Evolutionary conservation across 2,329 filamentous ascomycete genomes (phyloP), one percentile per base, ranked within the genome.

Genomic region (Hypoxylon sp.): DNA sequence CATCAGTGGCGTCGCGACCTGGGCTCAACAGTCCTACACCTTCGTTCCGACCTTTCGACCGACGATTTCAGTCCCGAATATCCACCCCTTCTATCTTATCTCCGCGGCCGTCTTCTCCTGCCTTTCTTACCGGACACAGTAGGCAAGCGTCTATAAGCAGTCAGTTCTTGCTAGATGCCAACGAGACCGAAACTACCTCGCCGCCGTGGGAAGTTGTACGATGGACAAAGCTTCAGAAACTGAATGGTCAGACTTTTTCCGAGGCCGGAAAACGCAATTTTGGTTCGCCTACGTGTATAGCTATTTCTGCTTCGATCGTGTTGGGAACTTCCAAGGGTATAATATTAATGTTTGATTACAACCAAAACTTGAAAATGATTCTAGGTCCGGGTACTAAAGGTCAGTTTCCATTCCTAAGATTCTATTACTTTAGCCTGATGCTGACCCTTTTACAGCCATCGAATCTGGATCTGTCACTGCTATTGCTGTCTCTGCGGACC

Each of bases 121-220:
- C 88, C 10, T 90, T 96, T 66, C 79, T 92, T 10, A 82, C 83
- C n/a, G 74, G 82, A 2, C 91, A 95, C 70, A 96, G 92, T 50
- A 88, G 93, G 51, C 90, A 92, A 67, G 88, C 87, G 1, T 97
- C 94, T 1, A 70, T 92, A 17, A 88, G 83, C 40, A 96, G 91
- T 67, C 86, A 91, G 65, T 75, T 90, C 9, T 70, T 87, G 3
- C 72, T 82, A 11, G 87, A 88, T 55, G 75, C 83, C 38, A 79
- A 86, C 48, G 89, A 90, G 43, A 80, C 83, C 18, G 90, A 94
- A 63, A 86, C 87, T 1, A 83, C 87, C 2, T 87, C 91, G 51
- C 87, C 91, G 4, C 95, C 95, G 1, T 99, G 95, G 96, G 95
- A 99, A 70, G 92, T 98, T 50, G 90, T 99, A 57, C 85, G 93